These are phyloP conservation scores for Xylaria sp. DNA, from an alignment of 2,329 filamentous ascomycete species.

Conservation along the genomic window DNA sequence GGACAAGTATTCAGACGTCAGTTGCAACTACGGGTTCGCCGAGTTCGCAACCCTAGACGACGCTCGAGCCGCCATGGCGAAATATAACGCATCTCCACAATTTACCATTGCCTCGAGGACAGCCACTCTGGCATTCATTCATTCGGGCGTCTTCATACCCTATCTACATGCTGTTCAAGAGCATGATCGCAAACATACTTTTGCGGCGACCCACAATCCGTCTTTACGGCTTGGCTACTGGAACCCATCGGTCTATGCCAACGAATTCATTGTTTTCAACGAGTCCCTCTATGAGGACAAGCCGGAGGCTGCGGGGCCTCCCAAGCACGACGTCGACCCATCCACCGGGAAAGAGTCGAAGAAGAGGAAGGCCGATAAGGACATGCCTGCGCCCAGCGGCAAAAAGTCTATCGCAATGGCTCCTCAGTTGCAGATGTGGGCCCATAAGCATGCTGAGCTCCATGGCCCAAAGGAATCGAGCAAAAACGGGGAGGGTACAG, in stretches of 20 bases:
- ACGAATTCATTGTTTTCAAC: constrained; percentile 61
- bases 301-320: constrained; percentile 42
- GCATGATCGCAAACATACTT: constrained; percentile 65
- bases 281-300: constrained; percentile 48
- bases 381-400: constrained; percentile 37
- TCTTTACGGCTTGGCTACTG: constrained; percentile 73
- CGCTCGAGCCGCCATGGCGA: constrained; percentile 72
- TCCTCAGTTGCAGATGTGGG: constrained; percentile 73
- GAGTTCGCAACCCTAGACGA: constrained; percentile 80
- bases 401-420: constrained; percentile 58
- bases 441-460: constrained; percentile 69
- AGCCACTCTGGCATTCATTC: constrained; percentile 74
- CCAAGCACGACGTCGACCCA: constrained; percentile 39
- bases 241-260: constrained; percentile 74
- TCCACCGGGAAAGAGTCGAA: constrained; percentile 37
- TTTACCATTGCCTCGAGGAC: constrained; percentile 78
- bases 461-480: constrained; percentile 52
- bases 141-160: constrained; percentile 82
- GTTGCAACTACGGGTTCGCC: constrained; percentile 81
- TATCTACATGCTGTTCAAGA: constrained; percentile 61
- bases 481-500: constrained; percentile 36
- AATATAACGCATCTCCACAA: constrained; percentile 70
- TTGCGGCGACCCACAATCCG: constrained; percentile 70
- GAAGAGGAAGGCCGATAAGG: constrained; percentile 53
- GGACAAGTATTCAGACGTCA: constrained; percentile 70